Evolutionary conservation across 108 stramenopile species (phyloP).

Genomic region (Fistulifera solaris): DNA sequence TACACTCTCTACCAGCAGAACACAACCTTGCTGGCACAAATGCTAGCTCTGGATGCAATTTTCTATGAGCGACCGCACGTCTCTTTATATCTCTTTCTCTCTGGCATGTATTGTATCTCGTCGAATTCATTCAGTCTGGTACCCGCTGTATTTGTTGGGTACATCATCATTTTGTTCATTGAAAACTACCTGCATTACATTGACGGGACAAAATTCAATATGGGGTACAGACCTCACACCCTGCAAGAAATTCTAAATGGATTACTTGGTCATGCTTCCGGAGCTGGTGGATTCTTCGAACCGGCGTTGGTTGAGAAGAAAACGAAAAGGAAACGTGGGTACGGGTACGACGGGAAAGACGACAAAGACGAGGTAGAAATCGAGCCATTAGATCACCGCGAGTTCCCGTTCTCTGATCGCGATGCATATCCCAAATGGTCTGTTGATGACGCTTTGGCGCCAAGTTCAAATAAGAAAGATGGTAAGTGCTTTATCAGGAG

Average conservation of each 20-base stretch:
- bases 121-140: slow-evolving; percentile 41
- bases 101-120: slow-evolving; percentile 62
- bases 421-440: slow-evolving; percentile 59
- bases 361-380: slow-evolving; percentile 28
- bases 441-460: slow-evolving; percentile 47
- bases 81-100: slow-evolving; percentile 50
- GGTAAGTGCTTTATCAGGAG: not conserved
- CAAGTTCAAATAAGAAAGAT: slow-evolving; percentile 8
- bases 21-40: slow-evolving; percentile 24
- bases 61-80: slow-evolving; percentile 51
- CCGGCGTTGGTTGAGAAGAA: slow-evolving; percentile 33
- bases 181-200: slow-evolving; percentile 43
- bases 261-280: slow-evolving; percentile 35
- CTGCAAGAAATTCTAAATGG: slow-evolving; percentile 39
- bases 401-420: slow-evolving; percentile 77
- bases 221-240: slow-evolving; percentile 51
- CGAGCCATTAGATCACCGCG: slow-evolving; percentile 42
- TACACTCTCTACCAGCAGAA: slow-evolving; percentile 42
- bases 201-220: slow-evolving; percentile 17
- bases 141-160: slow-evolving; percentile 45
- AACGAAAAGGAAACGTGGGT: slow-evolving; percentile 7
- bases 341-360: slow-evolving; percentile 2
- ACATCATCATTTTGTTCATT: slow-evolving; percentile 33
- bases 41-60: slow-evolving; percentile 36
- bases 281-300: slow-evolving; percentile 25